These are phyloP conservation scores for Solanum stenotomum DNA, from an alignment of 257 asterid genomes.

Conservation along the genomic window DNA sequence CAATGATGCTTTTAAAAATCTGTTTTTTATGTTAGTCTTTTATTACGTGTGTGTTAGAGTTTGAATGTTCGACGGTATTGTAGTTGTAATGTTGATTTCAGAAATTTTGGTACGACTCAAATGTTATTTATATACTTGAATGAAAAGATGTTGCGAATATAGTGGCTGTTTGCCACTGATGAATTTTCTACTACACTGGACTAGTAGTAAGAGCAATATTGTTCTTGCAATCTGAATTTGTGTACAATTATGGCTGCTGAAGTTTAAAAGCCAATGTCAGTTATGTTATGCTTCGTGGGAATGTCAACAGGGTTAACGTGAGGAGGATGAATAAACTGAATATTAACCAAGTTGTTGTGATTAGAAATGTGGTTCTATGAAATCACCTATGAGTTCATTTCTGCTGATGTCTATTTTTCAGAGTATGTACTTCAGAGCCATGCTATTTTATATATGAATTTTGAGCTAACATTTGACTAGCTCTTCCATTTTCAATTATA, in stretches of 20 bases:
- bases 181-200: background rate
- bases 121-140: background rate
- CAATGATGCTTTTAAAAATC: background rate
- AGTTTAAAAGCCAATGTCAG: background rate
- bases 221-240: background rate
- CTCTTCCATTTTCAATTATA: background rate
- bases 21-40: background rate
- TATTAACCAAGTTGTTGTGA: background rate
- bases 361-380: background rate
- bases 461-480: background rate
- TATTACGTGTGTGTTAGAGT: background rate
- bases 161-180: background rate
- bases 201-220: background rate
- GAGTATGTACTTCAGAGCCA: background rate
- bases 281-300: background rate
- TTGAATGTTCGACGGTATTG: background rate
- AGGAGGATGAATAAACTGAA: background rate
- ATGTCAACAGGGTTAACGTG: background rate
- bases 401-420: background rate
- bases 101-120: background rate
- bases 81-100: background rate
- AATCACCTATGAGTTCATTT: background rate
- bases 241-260: background rate
- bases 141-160: background rate
- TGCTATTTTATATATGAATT: background rate